phyloP scores from a whole-genome alignment of 2,329 filamentous ascomycete genomes.

The Rhynchosporium agropyri region DNA sequence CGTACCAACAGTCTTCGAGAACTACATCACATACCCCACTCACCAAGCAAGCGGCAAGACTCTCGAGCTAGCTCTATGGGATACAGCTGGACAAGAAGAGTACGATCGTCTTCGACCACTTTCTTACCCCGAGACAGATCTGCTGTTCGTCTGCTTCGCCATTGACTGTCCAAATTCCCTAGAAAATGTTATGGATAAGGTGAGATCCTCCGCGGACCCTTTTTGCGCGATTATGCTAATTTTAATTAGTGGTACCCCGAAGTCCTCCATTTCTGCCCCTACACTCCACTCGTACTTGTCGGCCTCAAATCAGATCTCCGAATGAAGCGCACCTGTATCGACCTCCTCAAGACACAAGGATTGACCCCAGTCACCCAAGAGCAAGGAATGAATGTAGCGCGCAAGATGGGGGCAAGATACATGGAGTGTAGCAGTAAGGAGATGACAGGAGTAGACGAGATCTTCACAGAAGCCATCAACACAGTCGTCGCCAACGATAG shows the following conservation, averaged over 20 bases:
- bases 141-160: slow-evolving; percentile 98
- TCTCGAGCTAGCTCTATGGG: slow-evolving; percentile 96
- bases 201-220: slow-evolving; percentile 47
- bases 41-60: slow-evolving; percentile 88
- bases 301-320: slow-evolving; percentile 97
- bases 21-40: slow-evolving; percentile 97
- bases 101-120: slow-evolving; percentile 95
- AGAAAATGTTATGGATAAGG: slow-evolving; percentile 99
- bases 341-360: slow-evolving; percentile 97
- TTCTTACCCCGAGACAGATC: slow-evolving; percentile 96
- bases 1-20: slow-evolving; percentile 97
- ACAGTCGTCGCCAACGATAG: slow-evolving; percentile 83
- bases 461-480: slow-evolving; percentile 89
- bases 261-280: slow-evolving; percentile 97
- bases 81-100: slow-evolving; percentile 97
- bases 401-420: slow-evolving; percentile 93
- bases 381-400: slow-evolving; percentile 84
- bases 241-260: slow-evolving; percentile 88
- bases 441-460: slow-evolving; percentile 93
- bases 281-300: slow-evolving; percentile 92
- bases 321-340: slow-evolving; percentile 93
- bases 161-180: slow-evolving; percentile 98
- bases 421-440: slow-evolving; percentile 99
- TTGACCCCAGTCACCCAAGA: slow-evolving; percentile 91
- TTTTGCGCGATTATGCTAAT: slow-evolving; percentile 13